Conservation (phyloP, 805 yeast genomes). For the Candida taoyuanica region DNA sequence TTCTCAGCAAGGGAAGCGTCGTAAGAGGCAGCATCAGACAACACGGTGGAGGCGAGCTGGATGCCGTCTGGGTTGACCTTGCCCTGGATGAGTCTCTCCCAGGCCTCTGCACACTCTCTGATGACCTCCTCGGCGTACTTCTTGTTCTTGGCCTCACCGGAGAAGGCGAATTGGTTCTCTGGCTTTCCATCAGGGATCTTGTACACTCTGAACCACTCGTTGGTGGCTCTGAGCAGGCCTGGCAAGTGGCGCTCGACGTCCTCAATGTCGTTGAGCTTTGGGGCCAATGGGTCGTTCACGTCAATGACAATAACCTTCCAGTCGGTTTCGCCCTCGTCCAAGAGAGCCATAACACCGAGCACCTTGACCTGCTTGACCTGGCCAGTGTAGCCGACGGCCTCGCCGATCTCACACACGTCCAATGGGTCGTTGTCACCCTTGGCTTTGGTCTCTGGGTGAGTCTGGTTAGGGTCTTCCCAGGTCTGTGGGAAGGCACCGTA, state of each 20-base stretch:
- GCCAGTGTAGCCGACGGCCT: conserved; percentile 51
- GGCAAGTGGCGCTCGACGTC: conserved; percentile 71
- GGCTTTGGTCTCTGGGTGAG: conserved; percentile 37
- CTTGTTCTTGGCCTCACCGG: conserved; percentile 59
- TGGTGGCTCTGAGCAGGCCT: conserved; percentile 62
- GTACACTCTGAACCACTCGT: conserved; percentile 79
- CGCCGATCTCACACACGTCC: conserved; percentile 81
- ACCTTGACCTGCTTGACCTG: conserved; percentile 62
- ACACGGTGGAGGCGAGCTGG: conserved; percentile 71
- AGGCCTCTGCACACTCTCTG: conserved; percentile 60
- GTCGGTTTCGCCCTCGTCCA: conserved; percentile 94
- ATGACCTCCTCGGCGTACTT: conserved; percentile 57
- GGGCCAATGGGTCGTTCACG: conserved; percentile 59
- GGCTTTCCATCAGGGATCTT: conserved; percentile 82
- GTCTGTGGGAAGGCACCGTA: conserved; percentile 92
- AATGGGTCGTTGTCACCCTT: conserved; percentile 93
- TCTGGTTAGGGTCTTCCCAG: conserved; percentile 89
- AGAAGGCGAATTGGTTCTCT: conserved; percentile 67
- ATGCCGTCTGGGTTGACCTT: conserved; percentile 61
- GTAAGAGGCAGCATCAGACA: conserved; percentile 51
- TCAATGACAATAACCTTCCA: conserved; percentile 85
- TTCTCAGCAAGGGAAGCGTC: conserved; percentile 41
- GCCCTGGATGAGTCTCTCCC: conserved; percentile 55
- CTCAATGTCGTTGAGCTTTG: conserved; percentile 52
- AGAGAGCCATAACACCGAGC: conserved; percentile 71